Conservation (phyloP, 257 asterid species). For the Salvia splendens region DNA sequence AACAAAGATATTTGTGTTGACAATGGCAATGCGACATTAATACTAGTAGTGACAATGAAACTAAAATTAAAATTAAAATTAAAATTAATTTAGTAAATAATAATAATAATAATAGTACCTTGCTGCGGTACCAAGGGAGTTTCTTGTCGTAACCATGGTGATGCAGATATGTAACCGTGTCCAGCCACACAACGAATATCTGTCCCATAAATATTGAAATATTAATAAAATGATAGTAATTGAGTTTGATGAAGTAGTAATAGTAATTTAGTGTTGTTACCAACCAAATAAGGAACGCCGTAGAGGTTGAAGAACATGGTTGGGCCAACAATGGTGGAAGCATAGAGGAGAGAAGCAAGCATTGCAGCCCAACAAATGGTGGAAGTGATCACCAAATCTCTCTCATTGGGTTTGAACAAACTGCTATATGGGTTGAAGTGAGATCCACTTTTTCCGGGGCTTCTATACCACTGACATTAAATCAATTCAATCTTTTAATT, state of each 20-base stretch:
- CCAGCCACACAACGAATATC: slow-evolving; percentile 86
- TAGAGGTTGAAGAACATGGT: slow-evolving; percentile 57
- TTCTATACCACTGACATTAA: slow-evolving; percentile 62
- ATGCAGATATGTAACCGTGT: slow-evolving; percentile 75
- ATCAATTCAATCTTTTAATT: not conserved
- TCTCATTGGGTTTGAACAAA: slow-evolving; percentile 63
- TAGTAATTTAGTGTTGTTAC: slow-evolving; percentile 28
- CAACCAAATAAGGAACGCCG: slow-evolving; percentile 84
- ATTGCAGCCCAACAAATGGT: slow-evolving; percentile 75
- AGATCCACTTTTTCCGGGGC: slow-evolving; percentile 92
- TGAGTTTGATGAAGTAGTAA: too few species aligned
- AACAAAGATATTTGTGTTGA: slow-evolving; percentile 14
- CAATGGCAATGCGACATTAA: not conserved
- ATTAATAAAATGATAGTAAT: too few species aligned
- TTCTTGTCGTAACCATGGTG: slow-evolving; percentile 82
- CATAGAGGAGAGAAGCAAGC: slow-evolving; percentile 52
- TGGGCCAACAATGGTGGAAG: slow-evolving; percentile 49
- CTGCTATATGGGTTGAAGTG: slow-evolving; percentile 81
- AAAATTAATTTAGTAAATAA: not conserved
- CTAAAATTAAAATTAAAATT: not conserved
- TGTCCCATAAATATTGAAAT: slow-evolving; percentile 24
- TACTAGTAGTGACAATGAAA: not conserved
- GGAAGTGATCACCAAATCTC: slow-evolving; percentile 56
- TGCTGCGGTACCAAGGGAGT: slow-evolving; percentile 91
- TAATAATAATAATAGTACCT: slow-evolving; percentile 39